phyloP scores from a whole-genome alignment of 768 basidiomycete genomes.

The Mycena amicta region DNA sequence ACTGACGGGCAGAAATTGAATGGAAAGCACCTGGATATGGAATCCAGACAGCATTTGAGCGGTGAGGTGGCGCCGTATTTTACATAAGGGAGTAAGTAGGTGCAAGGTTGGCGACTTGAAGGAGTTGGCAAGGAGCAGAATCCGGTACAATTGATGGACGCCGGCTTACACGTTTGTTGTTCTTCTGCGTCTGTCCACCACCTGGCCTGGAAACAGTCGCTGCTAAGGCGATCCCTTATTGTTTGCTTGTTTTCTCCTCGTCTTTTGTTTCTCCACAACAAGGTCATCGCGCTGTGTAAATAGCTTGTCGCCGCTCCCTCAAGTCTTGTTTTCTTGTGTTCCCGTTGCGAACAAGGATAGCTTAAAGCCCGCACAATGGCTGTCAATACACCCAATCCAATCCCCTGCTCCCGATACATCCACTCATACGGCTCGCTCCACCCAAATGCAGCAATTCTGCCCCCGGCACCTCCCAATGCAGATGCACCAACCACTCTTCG shows the following conservation, averaged over 20 bases:
- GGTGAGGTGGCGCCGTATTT: no score
- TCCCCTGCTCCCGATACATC: background rate
- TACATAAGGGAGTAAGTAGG: no score
- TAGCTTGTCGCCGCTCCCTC: background rate
- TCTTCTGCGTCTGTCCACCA: no score
- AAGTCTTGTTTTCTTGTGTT: background rate
- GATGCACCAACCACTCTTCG: background rate
- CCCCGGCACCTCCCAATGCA: background rate
- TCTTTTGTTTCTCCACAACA: background rate
- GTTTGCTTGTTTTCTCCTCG: background rate
- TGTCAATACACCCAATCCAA: background rate
- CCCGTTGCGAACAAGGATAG: background rate
- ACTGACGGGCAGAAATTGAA: no score
- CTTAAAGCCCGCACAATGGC: background rate
- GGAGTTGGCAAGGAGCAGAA: no score
- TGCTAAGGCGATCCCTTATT: background rate
- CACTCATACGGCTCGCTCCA: background rate
- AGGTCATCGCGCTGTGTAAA: background rate
- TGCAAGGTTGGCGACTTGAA: no score
- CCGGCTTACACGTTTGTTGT: no score
- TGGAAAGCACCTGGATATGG: no score
- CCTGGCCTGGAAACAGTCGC: no score
- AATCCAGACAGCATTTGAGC: no score
- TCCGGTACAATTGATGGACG: no score
- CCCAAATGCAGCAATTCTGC: slow-evolving; percentile 1